These are phyloP conservation scores for Sphaerulina vaccinii DNA, from an alignment of 2,329 filamentous ascomycete species.

Conservation along the genomic window DNA sequence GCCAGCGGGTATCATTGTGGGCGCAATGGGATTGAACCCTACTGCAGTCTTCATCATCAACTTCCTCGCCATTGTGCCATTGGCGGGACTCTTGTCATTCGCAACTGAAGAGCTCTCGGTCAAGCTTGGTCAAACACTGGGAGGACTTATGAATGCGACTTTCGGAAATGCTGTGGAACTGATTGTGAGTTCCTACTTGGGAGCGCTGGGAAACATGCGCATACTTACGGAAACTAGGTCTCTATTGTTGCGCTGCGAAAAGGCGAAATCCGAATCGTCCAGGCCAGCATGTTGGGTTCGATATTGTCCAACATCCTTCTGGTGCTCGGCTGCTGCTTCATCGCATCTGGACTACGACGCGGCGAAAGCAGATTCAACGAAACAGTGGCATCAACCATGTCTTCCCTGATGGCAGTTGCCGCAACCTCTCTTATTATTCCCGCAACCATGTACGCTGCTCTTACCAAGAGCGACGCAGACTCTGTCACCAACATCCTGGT, in stretches of 20 bases:
- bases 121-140: slow-evolving; percentile 70
- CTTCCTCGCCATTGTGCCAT: slow-evolving; percentile 76
- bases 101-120: slow-evolving; percentile 74
- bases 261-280: slow-evolving; percentile 90
- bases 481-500: slow-evolving; percentile 49
- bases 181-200: slow-evolving; percentile 50
- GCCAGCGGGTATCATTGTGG: slow-evolving; percentile 69
- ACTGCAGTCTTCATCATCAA: slow-evolving; percentile 72
- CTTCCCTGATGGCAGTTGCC: slow-evolving; percentile 58
- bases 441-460: slow-evolving; percentile 52
- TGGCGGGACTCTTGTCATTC: slow-evolving; percentile 71
- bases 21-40: slow-evolving; percentile 61
- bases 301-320: slow-evolving; percentile 93
- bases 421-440: slow-evolving; percentile 55
- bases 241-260: slow-evolving; percentile 86
- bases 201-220: neutral
- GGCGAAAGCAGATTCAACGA: slow-evolving; percentile 61
- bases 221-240: slow-evolving; percentile 41
- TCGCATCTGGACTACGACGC: slow-evolving; percentile 48
- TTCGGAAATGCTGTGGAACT: slow-evolving; percentile 79
- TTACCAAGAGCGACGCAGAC: slow-evolving; percentile 41
- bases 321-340: slow-evolving; percentile 58
- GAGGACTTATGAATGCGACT: slow-evolving; percentile 72
- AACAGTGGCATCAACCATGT: slow-evolving; percentile 76
- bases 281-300: slow-evolving; percentile 93